phyloP scores from a whole-genome alignment of 805 yeast genomes.

The Ogataea siamensis region DNA sequence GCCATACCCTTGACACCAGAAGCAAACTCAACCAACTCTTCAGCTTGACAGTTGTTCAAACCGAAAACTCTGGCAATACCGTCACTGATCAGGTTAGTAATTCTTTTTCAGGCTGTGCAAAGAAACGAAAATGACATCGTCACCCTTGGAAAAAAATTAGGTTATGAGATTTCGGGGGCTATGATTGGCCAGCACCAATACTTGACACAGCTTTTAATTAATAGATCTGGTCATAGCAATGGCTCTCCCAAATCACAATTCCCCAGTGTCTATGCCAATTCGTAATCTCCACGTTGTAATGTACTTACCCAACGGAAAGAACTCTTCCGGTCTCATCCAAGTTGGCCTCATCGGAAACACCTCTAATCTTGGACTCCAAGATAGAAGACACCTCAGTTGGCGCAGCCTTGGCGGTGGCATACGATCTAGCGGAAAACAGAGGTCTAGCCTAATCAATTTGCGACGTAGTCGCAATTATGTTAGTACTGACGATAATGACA shows the following conservation, averaged over 20 bases:
- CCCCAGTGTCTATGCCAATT: background rate
- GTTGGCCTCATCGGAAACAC: conserved; percentile 96
- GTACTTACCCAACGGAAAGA: conserved; percentile 87
- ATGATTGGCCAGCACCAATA: conserved; percentile 25
- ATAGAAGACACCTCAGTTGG: conserved; percentile 99
- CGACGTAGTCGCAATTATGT: conserved; percentile 15
- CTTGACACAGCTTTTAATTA: conserved; percentile 2
- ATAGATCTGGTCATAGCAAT: conserved; percentile 2
- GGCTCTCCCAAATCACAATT: background rate
- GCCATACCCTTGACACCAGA: conserved; percentile 99
- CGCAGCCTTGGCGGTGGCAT: conserved; percentile 94
- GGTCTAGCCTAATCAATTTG: conserved; percentile 61
- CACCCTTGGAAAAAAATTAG: conserved; percentile 13
- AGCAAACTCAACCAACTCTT: conserved; percentile 98
- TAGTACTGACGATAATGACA: conserved; percentile 13
- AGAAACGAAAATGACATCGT: conserved; percentile 1
- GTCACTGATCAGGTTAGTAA: conserved; percentile 66
- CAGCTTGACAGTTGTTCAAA: conserved; percentile 99
- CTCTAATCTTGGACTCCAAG: conserved; percentile 99
- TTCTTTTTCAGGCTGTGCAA: conserved; percentile 10
- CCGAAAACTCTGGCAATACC: conserved; percentile 99
- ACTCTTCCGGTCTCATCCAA: conserved; percentile 99
- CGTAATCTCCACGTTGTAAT: background rate
- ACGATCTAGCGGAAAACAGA: conserved; percentile 64
- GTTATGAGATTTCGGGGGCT: conserved; percentile 30